Conservation (phyloP, 2,329 filamentous ascomycete species). For the Thelonectria olida region DNA sequence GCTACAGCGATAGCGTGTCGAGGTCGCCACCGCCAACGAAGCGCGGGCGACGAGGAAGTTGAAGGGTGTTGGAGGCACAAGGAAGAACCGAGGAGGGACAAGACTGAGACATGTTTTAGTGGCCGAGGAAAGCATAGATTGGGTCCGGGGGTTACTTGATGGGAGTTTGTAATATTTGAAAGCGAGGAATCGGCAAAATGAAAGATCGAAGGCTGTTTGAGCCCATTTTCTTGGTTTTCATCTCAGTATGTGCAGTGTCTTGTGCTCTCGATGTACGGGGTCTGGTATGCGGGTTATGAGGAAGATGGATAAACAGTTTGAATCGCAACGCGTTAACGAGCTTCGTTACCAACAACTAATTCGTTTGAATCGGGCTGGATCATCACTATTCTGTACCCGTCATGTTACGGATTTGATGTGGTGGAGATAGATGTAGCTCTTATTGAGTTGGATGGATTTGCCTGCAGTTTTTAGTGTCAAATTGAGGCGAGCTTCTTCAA, state of each 20-base stretch:
- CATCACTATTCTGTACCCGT: no score
- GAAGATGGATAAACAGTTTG: no score
- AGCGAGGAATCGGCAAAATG: constrained; percentile 30
- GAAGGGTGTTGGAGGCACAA: constrained; percentile 8
- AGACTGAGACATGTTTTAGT: constrained; percentile 18
- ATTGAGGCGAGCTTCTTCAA: neutral
- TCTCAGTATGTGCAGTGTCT: neutral
- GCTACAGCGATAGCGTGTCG: constrained; percentile 44
- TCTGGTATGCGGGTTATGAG: no score
- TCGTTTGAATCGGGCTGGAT: no score
- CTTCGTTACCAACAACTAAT: no score
- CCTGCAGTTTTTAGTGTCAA: neutral
- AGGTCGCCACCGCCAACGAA: constrained; percentile 45
- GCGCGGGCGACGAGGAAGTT: constrained; percentile 42
- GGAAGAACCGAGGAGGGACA: neutral
- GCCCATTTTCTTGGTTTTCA: constrained; percentile 16
- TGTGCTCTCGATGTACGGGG: neutral
- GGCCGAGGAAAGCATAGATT: constrained; percentile 23
- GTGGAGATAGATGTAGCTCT: neutral
- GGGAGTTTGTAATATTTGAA: constrained; percentile 27
- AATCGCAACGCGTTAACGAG: no score
- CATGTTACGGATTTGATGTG: no score
- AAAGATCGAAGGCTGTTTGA: constrained; percentile 32
- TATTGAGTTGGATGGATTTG: neutral
- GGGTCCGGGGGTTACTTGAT: constrained; percentile 21